A percentile compares a stretch with the other conserved stretches of the same genome.
phyloP scores from a whole-genome alignment of 345 rosid species.

The Aquilaria yunnanensis region DNA sequence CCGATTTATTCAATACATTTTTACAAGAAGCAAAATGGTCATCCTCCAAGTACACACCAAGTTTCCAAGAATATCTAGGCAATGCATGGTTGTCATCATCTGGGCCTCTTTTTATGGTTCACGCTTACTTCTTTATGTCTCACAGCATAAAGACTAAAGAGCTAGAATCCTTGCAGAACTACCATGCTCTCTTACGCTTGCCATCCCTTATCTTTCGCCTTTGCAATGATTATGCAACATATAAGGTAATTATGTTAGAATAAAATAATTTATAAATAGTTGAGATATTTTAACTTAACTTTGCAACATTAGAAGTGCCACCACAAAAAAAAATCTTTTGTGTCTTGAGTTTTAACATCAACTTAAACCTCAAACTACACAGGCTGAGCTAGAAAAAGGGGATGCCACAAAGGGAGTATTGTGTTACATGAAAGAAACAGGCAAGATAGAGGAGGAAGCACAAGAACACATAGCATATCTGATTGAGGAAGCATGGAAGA shows the following conservation, averaged over 20 bases:
- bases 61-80: conserved; percentile 31
- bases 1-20: conserved; percentile 33
- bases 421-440: conserved; percentile 30
- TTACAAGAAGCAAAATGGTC: conserved; percentile 40
- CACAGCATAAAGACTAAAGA: conserved; percentile 9
- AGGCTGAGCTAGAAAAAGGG: conserved; percentile 40
- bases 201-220: conserved; percentile 32
- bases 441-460: conserved; percentile 24
- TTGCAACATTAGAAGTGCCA: background rate
- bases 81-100: conserved; percentile 33
- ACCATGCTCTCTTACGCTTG: conserved; percentile 24
- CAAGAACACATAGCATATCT: conserved; percentile 13
- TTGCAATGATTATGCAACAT: conserved; percentile 30
- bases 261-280: too few species aligned
- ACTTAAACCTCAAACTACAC: background rate
- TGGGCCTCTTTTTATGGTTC: conserved; percentile 19
- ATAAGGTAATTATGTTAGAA: conserved; percentile 20
- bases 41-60: conserved; percentile 16
- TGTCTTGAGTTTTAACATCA: background rate
- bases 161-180: conserved; percentile 15
- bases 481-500: conserved; percentile 32
- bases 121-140: conserved; percentile 16
- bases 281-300: too few species aligned
- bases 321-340: background rate
- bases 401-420: conserved; percentile 23